Base-by-base conservation (phyloP, 2,329 filamentous ascomycete genomes). In the Leptographium radiaticola region DNA sequence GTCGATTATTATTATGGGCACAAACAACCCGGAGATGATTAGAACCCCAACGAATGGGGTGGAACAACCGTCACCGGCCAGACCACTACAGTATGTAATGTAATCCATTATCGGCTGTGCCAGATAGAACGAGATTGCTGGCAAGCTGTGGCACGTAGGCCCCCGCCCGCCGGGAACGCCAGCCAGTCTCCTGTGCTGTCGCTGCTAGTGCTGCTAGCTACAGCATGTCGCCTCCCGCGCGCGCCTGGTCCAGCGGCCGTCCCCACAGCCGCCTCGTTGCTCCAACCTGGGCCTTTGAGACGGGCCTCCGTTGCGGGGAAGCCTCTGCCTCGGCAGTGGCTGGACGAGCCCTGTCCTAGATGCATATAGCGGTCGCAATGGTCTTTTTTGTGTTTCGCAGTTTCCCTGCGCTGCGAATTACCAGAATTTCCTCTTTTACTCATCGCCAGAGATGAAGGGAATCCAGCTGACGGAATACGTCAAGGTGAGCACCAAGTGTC, bases 391-490 rank as follows among this genome's bases (percentile, higher is more conserved):
- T 25, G 5, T 25, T 25, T 25, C 25, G 25, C 5, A 25, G 25
- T 5, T 25, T 25, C 25, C 25, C 5, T 25, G 25, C 25, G 25
- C 2, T 25, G 25, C 3, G 25, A 25, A 25, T 5, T 25, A 25
- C 25, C 25, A 25, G 25, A n/a, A 42, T 16, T n/a, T n/a, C 5
- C 39, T 4, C 10, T 25, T 25, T 25, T 8, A 42, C 6, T 16
- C 16, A 16, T 25, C 20, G 25, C 25, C 25, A 25, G n/a, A 18
- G 36, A 68, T 68, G 66, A 65, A 58, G 54, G 66, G 66, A 50
- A 68, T 68, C 47, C 65, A 67, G 52, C 16, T 68, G 39, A 48
- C 61, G 9, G 50, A 66, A 58, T 68, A 68, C 55, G 65, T 68
- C 58, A 66, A 67, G 63, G 65, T 66, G 33, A 25, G 25, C 2